Percentiles rank a stretch among this genome's conserved stretches.
These are phyloP conservation scores for Hydrangea macrophylla DNA, from an alignment of 148 eudicot species.

Conservation along the genomic window DNA sequence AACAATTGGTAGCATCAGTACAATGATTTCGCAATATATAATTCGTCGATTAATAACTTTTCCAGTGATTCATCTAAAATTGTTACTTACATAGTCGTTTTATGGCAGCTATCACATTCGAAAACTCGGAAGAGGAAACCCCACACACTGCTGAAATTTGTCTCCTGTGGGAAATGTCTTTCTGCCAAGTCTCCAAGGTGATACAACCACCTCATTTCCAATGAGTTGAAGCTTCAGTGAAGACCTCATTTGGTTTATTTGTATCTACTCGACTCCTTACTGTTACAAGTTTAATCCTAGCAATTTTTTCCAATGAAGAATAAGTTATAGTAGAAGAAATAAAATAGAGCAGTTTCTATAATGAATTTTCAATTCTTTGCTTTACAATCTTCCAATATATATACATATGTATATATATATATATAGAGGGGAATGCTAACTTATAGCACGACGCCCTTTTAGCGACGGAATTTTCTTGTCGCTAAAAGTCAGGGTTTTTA, in stretches of 20 bases:
- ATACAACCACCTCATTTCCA: conserved; percentile 11
- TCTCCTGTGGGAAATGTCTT: conserved; percentile 74
- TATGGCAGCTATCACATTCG: conserved; percentile 58
- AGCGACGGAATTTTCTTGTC: no score
- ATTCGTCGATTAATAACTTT: no score
- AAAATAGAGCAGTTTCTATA: conserved; percentile 15
- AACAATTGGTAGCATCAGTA: no score
- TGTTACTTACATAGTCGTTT: background rate
- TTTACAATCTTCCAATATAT: background rate
- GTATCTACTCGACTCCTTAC: conserved; percentile 16
- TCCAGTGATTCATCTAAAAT: background rate
- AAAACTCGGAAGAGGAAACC: conserved; percentile 56
- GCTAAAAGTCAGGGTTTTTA: no score
- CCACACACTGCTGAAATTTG: conserved; percentile 47
- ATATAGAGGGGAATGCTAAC: no score
- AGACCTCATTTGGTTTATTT: conserved; percentile 20
- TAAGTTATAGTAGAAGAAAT: conserved; percentile 16
- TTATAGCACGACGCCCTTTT: no score
- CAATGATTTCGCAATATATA: no score
- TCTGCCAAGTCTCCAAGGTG: conserved; percentile 69
- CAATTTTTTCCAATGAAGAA: background rate
- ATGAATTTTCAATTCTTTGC: conserved; percentile 12
- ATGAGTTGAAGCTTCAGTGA: conserved; percentile 6
- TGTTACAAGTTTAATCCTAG: conserved; percentile 15
- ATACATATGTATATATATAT: no score